A percentile compares a stretch with the other conserved stretches of the same genome.
Conservation (phyloP, 805 yeast genomes). For the Candida takata region DNA sequence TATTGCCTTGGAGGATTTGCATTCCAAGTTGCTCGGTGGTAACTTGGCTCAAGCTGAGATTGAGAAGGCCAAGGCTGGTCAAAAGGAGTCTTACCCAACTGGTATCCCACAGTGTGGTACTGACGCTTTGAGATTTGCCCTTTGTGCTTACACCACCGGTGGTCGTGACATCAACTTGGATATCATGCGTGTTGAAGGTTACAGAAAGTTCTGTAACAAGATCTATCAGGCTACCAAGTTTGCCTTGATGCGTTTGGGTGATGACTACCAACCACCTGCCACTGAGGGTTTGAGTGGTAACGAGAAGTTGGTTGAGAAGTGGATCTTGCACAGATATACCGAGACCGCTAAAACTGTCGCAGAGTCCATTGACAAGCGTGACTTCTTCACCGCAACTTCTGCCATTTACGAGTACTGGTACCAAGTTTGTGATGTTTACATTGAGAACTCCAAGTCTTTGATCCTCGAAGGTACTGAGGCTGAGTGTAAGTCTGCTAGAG, state of each 20-base stretch:
- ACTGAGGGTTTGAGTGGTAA: conserved; percentile 57
- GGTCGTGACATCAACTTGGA: conserved; percentile 97
- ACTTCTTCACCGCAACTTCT: conserved; percentile 81
- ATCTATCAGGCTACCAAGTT: conserved; percentile 98
- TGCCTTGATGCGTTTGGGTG: conserved; percentile 88
- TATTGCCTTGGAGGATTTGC: conserved; percentile 71
- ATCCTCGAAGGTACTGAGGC: conserved; percentile 84
- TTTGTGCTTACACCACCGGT: conserved; percentile 97
- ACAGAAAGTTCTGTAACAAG: conserved; percentile 99
- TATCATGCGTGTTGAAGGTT: conserved; percentile 94
- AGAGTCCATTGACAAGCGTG: conserved; percentile 70
- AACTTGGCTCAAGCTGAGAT: conserved; percentile 87
- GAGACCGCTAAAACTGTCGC: conserved; percentile 59
- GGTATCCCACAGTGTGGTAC: conserved; percentile 99
- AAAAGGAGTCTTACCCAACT: conserved; percentile 81
- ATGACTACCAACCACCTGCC: conserved; percentile 77
- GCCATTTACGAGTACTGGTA: conserved; percentile 92
- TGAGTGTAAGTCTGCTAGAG: conserved; percentile 86
- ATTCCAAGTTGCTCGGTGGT: conserved; percentile 69
- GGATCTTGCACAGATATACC: conserved; percentile 88
- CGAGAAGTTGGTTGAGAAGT: conserved; percentile 88
- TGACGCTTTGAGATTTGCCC: conserved; percentile 95
- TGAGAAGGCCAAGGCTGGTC: conserved; percentile 82
- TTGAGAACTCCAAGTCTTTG: conserved; percentile 91
- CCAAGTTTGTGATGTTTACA: conserved; percentile 94